Percentiles rank a stretch among this genome's conserved stretches.
These are phyloP conservation scores for Talaromyces wortmannii DNA, from an alignment of 495 filamentous ascomycete genomes.

Conservation along the genomic window DNA sequence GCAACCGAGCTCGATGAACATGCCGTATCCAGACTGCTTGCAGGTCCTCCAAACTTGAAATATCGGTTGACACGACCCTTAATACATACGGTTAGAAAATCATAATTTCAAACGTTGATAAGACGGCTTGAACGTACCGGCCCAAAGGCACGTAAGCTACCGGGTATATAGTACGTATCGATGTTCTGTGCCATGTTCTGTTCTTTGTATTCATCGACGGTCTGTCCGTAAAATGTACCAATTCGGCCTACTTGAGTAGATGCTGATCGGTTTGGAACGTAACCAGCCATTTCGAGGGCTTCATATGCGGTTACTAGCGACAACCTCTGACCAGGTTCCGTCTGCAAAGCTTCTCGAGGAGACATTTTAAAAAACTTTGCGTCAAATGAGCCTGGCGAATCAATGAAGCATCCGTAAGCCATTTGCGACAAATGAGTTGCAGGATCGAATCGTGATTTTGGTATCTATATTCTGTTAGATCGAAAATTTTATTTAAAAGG, in stretches of 20 bases:
- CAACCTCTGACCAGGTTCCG: conserved; percentile 83
- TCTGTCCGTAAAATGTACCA: conserved; percentile 92
- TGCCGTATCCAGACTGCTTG: conserved; percentile 79
- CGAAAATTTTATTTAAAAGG: conserved; percentile 6
- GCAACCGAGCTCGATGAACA: conserved; percentile 85
- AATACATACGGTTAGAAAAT: conserved; percentile 10
- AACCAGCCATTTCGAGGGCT: conserved; percentile 85
- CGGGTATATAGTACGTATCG: conserved; percentile 90
- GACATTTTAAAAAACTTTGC: conserved; percentile 94
- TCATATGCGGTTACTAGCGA: conserved; percentile 81
- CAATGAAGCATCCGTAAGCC: conserved; percentile 78
- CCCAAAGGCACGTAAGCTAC: conserved; percentile 81
- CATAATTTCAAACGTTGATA: neutral
- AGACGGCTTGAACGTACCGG: conserved; percentile 45
- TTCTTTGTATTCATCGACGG: conserved; percentile 87
- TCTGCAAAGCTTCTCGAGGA: conserved; percentile 83
- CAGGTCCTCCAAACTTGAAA: conserved; percentile 83
- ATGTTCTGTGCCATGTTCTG: conserved; percentile 85
- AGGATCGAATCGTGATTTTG: neutral
- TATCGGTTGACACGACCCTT: conserved; percentile 77
- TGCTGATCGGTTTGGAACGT: conserved; percentile 78
- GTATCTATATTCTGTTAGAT: neutral
- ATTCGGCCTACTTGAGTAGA: conserved; percentile 78
- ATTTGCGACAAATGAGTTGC: conserved; percentile 8
- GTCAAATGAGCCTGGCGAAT: conserved; percentile 79